These are phyloP conservation scores for Termitomyces sp. DNA, from an alignment of 1,284 basidiomycete species.

Conservation along the genomic window DNA sequence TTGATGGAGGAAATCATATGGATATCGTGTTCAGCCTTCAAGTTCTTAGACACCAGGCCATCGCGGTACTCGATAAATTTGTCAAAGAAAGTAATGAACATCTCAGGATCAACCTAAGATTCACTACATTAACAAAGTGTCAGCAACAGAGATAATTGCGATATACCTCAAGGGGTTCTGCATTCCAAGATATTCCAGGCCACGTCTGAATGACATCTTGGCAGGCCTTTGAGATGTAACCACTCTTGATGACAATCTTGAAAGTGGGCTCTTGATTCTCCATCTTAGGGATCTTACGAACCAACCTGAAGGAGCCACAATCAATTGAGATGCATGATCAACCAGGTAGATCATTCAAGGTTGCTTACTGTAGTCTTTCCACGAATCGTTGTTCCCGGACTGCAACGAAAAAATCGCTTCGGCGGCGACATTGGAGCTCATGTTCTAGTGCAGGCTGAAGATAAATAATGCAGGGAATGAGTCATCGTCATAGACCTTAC, in stretches of 20 bases:
- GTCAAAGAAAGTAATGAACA: conserved; percentile 47
- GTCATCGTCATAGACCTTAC: conserved; percentile 21
- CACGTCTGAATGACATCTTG: conserved; percentile 48
- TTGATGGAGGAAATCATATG: conserved; percentile 37
- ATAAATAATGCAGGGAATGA: not conserved
- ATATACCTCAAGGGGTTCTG: conserved; percentile 44
- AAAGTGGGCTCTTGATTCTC: conserved; percentile 37
- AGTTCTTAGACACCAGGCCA: conserved; percentile 31
- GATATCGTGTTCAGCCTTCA: conserved; percentile 32
- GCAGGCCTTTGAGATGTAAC: conserved; percentile 48
- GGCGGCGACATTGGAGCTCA: conserved; percentile 41
- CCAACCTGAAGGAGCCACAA: conserved; percentile 28
- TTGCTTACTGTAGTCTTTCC: conserved; percentile 43
- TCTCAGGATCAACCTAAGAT: conserved; percentile 47
- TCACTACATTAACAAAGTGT: not conserved
- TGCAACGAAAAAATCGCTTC: conserved; percentile 37
- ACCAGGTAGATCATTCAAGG: not conserved
- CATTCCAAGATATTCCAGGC: conserved; percentile 53
- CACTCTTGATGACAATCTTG: conserved; percentile 50
- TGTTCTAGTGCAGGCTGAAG: conserved; percentile 32
- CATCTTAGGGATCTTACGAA: conserved; percentile 39
- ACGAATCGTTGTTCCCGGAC: conserved; percentile 38
- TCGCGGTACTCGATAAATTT: conserved; percentile 40
- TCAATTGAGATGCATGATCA: not conserved
- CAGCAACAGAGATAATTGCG: not conserved